phyloP scores from a whole-genome alignment of 805 yeast genomes.

The Saccharomycopsis sp. region DNA sequence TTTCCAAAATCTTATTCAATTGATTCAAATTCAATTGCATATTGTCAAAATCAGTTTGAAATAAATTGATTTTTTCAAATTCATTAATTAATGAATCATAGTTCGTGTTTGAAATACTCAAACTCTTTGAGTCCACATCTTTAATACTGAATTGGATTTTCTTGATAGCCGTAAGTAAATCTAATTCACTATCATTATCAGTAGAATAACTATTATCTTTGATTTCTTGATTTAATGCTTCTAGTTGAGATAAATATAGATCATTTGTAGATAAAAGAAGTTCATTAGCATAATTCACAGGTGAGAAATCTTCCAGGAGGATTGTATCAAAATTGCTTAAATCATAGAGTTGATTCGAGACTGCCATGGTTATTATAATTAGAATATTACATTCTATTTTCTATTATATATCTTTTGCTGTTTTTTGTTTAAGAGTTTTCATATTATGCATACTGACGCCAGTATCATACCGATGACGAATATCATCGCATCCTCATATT shows the following conservation, averaged over 20 bases:
- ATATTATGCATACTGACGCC: too few relatives aligned
- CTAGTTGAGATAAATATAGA: constrained; percentile 4
- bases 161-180: constrained; percentile 36
- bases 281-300: constrained; percentile 13
- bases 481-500: too few relatives aligned
- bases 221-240: background rate
- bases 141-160: constrained; percentile 35
- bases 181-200: constrained; percentile 28
- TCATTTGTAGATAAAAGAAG: constrained; percentile 13
- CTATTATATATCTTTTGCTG: too few relatives aligned
- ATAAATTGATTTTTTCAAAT: constrained; percentile 30
- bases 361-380: too few relatives aligned
- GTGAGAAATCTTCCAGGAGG: constrained; percentile 8
- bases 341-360: too few relatives aligned
- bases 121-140: constrained; percentile 37
- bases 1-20: constrained; percentile 29
- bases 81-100: constrained; percentile 32
- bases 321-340: constrained; percentile 6
- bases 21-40: constrained; percentile 30
- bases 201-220: background rate
- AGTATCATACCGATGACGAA: too few relatives aligned
- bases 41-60: constrained; percentile 25
- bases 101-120: constrained; percentile 29
- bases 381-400: too few relatives aligned
- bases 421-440: too few relatives aligned